phyloP scores from a whole-genome alignment of 1,284 basidiomycete species.

The Ceratobasidium sp. region DNA sequence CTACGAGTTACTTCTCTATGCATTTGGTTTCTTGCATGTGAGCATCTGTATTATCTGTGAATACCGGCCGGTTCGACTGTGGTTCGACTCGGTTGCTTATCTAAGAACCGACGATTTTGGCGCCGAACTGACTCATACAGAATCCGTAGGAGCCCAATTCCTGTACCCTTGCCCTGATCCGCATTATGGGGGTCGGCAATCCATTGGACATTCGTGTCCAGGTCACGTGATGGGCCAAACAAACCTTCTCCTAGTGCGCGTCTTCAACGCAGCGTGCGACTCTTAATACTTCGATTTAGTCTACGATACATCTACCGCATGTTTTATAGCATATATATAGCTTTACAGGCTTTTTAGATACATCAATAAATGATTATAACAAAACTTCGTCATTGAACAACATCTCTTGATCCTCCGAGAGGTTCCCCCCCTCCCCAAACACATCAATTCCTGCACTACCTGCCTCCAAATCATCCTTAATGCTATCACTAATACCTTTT shows the following conservation, averaged over 20 bases:
- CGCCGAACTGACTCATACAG: too few species aligned
- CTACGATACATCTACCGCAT: neutral
- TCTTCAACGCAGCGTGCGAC: neutral
- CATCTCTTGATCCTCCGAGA: neutral
- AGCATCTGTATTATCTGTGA: too few species aligned
- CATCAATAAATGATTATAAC: neutral
- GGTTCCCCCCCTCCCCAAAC: neutral
- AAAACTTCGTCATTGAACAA: neutral
- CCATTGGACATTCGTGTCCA: neutral
- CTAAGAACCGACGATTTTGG: too few species aligned
- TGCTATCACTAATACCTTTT: neutral
- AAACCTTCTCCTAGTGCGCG: neutral
- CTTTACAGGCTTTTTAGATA: neutral
- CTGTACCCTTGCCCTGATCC: too few species aligned
- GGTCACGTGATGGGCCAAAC: constrained; percentile 2
- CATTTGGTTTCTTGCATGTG: too few species aligned
- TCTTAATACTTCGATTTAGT: neutral
- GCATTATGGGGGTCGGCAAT: constrained; percentile 24
- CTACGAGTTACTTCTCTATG: too few species aligned
- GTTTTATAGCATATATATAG: neutral
- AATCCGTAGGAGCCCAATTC: too few species aligned
- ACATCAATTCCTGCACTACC: neutral
- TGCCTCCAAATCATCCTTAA: neutral
- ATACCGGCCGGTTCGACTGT: too few species aligned
- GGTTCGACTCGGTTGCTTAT: too few species aligned